These are phyloP conservation scores for Xanthoparmelia taractica DNA, from an alignment of 495 filamentous ascomycete species.

Conservation along the genomic window DNA sequence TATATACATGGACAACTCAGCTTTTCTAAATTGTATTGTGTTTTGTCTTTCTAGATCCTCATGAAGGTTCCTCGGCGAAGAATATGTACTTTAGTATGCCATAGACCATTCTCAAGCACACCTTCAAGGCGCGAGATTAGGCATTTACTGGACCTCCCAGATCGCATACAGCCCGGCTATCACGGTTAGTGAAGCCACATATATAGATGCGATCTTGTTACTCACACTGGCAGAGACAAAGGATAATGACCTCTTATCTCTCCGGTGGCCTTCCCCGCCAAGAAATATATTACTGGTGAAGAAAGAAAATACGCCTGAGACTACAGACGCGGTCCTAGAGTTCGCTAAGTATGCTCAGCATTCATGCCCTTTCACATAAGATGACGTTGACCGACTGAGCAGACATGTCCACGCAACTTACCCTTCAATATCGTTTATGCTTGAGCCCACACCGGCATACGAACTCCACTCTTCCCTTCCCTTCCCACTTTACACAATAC, in stretches of 20 bases:
- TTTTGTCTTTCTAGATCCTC: too few species aligned
- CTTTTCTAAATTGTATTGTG: not conserved
- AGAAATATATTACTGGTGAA: conserved; percentile 86
- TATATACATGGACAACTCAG: not conserved
- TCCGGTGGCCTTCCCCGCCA: conserved; percentile 84
- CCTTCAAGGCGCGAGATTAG: conserved; percentile 34
- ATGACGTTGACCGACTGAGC: conserved; percentile 8
- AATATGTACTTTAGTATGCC: not conserved
- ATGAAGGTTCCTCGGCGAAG: conserved; percentile 19
- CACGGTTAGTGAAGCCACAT: conserved; percentile 40
- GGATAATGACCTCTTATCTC: conserved; percentile 59
- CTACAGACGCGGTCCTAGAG: conserved; percentile 64
- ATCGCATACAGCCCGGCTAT: conserved; percentile 41
- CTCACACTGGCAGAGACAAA: conserved; percentile 42
- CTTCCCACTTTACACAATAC: conserved; percentile 66
- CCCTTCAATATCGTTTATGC: conserved; percentile 69
- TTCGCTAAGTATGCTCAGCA: conserved; percentile 56
- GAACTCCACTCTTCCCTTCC: conserved; percentile 64
- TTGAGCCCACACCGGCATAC: conserved; percentile 68
- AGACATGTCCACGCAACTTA: conserved; percentile 75
- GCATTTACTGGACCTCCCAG: conserved; percentile 37
- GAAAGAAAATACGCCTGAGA: conserved; percentile 65
- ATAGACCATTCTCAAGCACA: conserved; percentile 38
- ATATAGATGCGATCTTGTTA: not conserved
- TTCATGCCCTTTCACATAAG: not conserved